A percentile compares a stretch with the other conserved stretches of the same genome.
Evolutionary conservation across 805 yeast species (phyloP).

Genomic region (Candida broadrunensis): DNA sequence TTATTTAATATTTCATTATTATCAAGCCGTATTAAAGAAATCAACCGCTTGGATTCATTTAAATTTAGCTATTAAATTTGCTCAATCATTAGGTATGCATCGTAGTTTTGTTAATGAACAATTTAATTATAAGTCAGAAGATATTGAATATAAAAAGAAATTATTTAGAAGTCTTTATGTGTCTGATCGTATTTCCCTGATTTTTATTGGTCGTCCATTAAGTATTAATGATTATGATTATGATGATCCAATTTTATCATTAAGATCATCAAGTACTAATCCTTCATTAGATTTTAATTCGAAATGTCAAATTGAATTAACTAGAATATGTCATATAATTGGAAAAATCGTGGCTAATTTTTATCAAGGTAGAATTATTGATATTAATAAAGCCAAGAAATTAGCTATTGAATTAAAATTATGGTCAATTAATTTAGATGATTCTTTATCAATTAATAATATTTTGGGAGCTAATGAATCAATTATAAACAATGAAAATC

Average conservation of each 20-base stretch:
- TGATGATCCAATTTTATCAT: slow-evolving; percentile 29
- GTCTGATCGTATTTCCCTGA: slow-evolving; percentile 30
- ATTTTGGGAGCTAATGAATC: slow-evolving; percentile 13
- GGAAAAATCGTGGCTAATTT: slow-evolving; percentile 28
- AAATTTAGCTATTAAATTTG: slow-evolving; percentile 40
- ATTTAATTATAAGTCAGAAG: slow-evolving; percentile 4
- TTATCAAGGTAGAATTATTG: slow-evolving; percentile 28
- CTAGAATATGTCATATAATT: slow-evolving; percentile 23
- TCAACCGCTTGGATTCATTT: slow-evolving; percentile 43
- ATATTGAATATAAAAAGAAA: slow-evolving; percentile 8
- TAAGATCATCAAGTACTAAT: not conserved
- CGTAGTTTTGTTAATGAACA: slow-evolving; percentile 34
- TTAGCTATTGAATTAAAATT: slow-evolving; percentile 33
- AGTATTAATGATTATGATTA: slow-evolving; percentile 34
- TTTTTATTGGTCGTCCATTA: slow-evolving; percentile 36
- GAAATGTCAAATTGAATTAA: slow-evolving; percentile 22
- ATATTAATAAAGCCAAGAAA: slow-evolving; percentile 25
- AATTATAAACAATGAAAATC: slow-evolving; percentile 7
- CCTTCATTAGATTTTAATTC: slow-evolving; percentile 12
- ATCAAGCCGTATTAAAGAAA: slow-evolving; percentile 37
- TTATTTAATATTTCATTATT: slow-evolving; percentile 35
- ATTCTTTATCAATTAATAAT: slow-evolving; percentile 22
- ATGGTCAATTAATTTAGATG: slow-evolving; percentile 31
- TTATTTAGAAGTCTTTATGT: slow-evolving; percentile 21
- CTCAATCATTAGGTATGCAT: slow-evolving; percentile 41